Conservation (phyloP, 2,329 filamentous ascomycete species). For the Chrysoporthe cubensis region DNA sequence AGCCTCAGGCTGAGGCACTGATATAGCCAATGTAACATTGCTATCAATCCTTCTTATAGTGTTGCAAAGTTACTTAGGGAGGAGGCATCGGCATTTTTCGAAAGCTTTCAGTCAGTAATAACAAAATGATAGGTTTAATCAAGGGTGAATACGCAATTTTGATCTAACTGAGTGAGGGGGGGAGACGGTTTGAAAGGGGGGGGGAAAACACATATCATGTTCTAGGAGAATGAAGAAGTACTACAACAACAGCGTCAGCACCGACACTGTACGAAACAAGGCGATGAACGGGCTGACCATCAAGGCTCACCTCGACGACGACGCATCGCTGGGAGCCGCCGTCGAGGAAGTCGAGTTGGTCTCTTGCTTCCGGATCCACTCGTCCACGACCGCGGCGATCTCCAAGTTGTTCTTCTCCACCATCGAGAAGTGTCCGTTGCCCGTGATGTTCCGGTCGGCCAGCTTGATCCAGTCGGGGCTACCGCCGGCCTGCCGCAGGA, state of each 20-base stretch:
- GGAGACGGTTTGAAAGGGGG: no score
- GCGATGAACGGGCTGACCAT: neutral
- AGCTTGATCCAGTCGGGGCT: slow-evolving; percentile 49
- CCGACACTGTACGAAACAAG: no score
- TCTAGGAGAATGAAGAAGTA: neutral
- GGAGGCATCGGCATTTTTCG: no score
- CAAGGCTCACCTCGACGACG: slow-evolving; percentile 10
- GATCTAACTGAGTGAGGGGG: no score
- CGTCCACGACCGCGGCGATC: slow-evolving; percentile 26
- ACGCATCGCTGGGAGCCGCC: neutral
- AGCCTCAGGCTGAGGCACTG: no score
- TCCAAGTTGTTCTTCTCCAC: slow-evolving; percentile 48
- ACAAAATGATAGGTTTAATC: no score
- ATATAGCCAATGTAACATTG: no score
- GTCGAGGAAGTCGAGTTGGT: slow-evolving; percentile 12
- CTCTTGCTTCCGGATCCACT: slow-evolving; percentile 22
- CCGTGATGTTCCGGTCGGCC: slow-evolving; percentile 48
- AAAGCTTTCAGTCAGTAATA: no score
- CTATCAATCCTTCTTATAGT: no score
- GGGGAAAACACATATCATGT: slow-evolving; percentile 1
- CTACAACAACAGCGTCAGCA: neutral
- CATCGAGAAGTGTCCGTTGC: slow-evolving; percentile 56
- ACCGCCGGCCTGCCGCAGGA: slow-evolving; percentile 52
- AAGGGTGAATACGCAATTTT: no score
- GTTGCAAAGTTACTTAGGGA: no score